Percentiles rank a stretch among this genome's conserved stretches.
Conservation (phyloP, 2,329 filamentous ascomycete genomes). For the Furcasterigmium furcatum region DNA sequence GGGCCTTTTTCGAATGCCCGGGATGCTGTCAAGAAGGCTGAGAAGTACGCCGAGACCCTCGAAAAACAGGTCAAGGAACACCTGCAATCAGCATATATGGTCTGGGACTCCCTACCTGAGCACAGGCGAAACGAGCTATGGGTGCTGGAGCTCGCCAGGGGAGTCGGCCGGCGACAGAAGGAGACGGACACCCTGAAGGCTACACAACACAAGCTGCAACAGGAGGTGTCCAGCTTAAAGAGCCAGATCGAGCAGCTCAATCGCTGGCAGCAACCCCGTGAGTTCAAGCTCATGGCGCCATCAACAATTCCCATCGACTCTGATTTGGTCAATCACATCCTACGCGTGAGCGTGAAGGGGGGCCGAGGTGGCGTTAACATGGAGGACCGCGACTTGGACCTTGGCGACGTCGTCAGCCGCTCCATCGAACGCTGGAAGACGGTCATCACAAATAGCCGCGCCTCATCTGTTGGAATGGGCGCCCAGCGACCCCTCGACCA, state of each 20-base stretch:
- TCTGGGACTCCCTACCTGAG: constrained; percentile 66
- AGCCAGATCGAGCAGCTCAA: constrained; percentile 57
- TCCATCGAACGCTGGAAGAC: constrained; percentile 61
- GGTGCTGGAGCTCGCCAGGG: constrained; percentile 59
- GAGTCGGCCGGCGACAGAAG: constrained; percentile 53
- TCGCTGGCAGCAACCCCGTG: constrained; percentile 55
- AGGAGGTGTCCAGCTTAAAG: constrained; percentile 56
- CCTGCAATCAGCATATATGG: constrained; percentile 70
- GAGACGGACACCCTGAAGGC: constrained; percentile 50
- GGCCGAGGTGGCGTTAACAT: constrained; percentile 39
- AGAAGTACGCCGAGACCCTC: constrained; percentile 53
- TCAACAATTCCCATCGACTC: constrained; percentile 49
- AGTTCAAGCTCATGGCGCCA: constrained; percentile 52
- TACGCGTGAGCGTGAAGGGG: constrained; percentile 40
- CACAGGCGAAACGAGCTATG: constrained; percentile 58
- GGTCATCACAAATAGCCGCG: constrained; percentile 51
- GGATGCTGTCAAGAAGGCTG: constrained; percentile 44
- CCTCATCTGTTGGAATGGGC: constrained; percentile 38
- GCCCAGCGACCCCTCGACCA: constrained; percentile 47
- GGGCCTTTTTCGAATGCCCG: constrained; percentile 37
- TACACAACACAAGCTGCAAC: constrained; percentile 45
- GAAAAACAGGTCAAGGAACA: constrained; percentile 72
- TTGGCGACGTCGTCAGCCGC: constrained; percentile 47
- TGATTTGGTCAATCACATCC: constrained; percentile 41
- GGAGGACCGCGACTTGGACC: constrained; percentile 49